Evolutionary conservation across 495 filamentous ascomycete species (phyloP).

Genomic region (Venustampulla echinocandica): DNA sequence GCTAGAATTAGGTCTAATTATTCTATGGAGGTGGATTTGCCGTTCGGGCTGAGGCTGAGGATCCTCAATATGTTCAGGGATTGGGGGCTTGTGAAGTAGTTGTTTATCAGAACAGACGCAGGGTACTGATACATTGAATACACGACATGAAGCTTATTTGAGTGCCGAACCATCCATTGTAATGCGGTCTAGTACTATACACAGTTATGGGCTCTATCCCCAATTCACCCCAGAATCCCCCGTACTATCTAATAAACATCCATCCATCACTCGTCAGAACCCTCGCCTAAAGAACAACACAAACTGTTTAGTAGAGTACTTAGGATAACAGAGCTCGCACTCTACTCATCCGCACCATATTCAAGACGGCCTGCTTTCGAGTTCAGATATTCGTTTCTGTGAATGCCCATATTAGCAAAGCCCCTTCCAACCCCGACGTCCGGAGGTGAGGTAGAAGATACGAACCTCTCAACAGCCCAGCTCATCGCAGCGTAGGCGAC

Average conservation of each 20-base stretch:
- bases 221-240: neutral
- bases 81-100: too few species aligned
- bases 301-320: conserved; percentile 18
- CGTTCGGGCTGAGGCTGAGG: too few species aligned
- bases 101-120: too few species aligned
- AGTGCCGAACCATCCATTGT: conserved; percentile 3
- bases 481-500: conserved; percentile 58
- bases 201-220: too few species aligned
- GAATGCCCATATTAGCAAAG: conserved; percentile 1
- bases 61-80: too few species aligned
- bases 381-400: conserved; percentile 71
- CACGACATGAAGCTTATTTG: too few species aligned
- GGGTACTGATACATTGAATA: too few species aligned
- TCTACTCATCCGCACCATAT: conserved; percentile 20
- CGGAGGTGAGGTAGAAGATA: conserved; percentile 9
- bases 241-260: conserved; percentile 8
- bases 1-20: too few species aligned
- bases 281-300: conserved; percentile 21
- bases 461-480: conserved; percentile 70
- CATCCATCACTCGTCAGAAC: conserved; percentile 4
- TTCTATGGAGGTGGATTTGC: too few species aligned
- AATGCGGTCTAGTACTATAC: conserved; percentile 21
- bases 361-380: conserved; percentile 50
- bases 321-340: conserved; percentile 9
- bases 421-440: neutral